Evolutionary conservation across 2,329 filamentous ascomycete genomes (phyloP).

Genomic region (Penicillium sp.): DNA sequence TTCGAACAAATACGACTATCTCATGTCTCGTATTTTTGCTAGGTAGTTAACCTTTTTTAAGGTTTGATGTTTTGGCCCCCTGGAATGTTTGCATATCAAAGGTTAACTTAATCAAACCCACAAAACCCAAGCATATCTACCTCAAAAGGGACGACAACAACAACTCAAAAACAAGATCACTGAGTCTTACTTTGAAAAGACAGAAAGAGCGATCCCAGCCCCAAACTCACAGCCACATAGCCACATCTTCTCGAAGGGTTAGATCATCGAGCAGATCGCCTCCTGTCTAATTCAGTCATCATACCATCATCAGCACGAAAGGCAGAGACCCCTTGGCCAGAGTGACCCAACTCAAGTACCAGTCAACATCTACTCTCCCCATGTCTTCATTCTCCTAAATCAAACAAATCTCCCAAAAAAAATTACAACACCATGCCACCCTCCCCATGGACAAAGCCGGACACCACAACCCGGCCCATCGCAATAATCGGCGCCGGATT

Average conservation of each 20-base stretch:
- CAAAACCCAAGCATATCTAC: background rate
- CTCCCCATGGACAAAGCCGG: slow-evolving; percentile 18
- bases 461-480: slow-evolving; percentile 20
- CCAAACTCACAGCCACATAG: slow-evolving; percentile 4
- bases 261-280: background rate
- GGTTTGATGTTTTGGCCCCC: background rate
- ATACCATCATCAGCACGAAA: slow-evolving; percentile 3
- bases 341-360: background rate
- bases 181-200: background rate
- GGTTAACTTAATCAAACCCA: background rate
- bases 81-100: background rate
- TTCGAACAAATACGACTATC: background rate
- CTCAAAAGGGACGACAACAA: background rate
- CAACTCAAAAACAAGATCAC: background rate
- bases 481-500: no score
- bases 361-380: no score
- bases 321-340: background rate
- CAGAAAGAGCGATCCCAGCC: background rate
- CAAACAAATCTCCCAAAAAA: background rate
- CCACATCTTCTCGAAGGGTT: background rate
- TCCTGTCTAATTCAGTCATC: background rate
- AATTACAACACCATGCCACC: slow-evolving; percentile 11
- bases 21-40: background rate
- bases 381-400: background rate
- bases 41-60: background rate